Percentiles rank a stretch among this genome's conserved stretches.
phyloP scores from a whole-genome alignment of 768 basidiomycete species.

The Rhodosporidiobolus odoratus region DNA sequence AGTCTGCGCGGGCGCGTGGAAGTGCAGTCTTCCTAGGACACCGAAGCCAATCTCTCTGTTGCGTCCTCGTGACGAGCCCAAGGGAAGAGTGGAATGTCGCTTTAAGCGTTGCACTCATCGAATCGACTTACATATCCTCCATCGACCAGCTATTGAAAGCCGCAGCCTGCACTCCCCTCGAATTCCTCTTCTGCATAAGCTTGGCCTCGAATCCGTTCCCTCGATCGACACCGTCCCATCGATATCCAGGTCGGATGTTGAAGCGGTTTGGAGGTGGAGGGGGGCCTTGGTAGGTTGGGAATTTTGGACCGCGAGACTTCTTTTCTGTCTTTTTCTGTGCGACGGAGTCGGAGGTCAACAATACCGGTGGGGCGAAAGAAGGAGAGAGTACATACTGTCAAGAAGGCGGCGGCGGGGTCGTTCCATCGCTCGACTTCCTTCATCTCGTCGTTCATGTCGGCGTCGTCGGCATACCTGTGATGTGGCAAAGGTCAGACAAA shows the following conservation, averaged over 20 bases:
- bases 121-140: slow-evolving; percentile 24
- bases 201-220: slow-evolving; percentile 95
- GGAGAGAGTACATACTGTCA: slow-evolving; percentile 57
- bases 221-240: slow-evolving; percentile 96
- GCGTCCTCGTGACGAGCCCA: no score
- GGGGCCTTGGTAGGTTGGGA: slow-evolving; percentile 80
- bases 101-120: neutral
- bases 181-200: slow-evolving; percentile 75
- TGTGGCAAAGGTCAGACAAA: no score
- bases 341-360: slow-evolving; percentile 7
- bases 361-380: neutral
- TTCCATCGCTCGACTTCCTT: slow-evolving; percentile 83
- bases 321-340: slow-evolving; percentile 58
- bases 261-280: slow-evolving; percentile 91
- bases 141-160: slow-evolving; percentile 58
- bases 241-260: slow-evolving; percentile 86
- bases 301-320: slow-evolving; percentile 62
- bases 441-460: slow-evolving; percentile 74
- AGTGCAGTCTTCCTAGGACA: no score
- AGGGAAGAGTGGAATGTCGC: neutral
- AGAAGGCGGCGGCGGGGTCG: slow-evolving; percentile 92
- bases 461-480: slow-evolving; percentile 64
- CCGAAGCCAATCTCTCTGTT: no score
- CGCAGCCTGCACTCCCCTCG: slow-evolving; percentile 60
- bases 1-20: no score